phyloP scores from a whole-genome alignment of 441 rosid genomes.

The Manihot esculenta region DNA sequence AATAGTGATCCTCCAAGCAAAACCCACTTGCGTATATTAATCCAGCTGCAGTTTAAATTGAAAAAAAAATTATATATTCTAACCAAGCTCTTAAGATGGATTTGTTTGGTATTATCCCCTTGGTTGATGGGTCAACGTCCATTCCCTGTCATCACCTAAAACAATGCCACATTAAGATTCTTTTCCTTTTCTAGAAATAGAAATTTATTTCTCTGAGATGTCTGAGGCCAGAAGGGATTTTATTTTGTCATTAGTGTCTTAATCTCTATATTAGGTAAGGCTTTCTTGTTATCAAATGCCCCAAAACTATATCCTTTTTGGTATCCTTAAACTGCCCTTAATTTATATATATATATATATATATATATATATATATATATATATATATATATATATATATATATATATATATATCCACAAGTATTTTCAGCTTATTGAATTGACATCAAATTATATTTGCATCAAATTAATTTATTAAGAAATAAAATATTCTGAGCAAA shows the following conservation, averaged over 20 bases:
- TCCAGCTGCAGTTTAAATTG: slow-evolving; percentile 1
- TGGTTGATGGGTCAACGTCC: slow-evolving; percentile 97
- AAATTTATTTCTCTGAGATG: slow-evolving; percentile 29
- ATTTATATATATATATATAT: too few species aligned
- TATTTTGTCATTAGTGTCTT: slow-evolving; percentile 19
- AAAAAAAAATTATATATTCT: not conserved
- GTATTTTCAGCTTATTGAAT: too few species aligned
- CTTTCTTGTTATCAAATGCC: slow-evolving; percentile 23
- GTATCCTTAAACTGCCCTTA: slow-evolving; percentile 19
- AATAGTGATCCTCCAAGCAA: slow-evolving; percentile 31
- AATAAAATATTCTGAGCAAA: too few species aligned
- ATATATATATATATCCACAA: too few species aligned
- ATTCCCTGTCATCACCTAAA: slow-evolving; percentile 88
- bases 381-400: too few species aligned
- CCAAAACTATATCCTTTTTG: not conserved
- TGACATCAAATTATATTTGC: too few species aligned
- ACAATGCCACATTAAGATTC: slow-evolving; percentile 83
- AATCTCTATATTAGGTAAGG: slow-evolving; percentile 25
- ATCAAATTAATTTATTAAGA: too few species aligned
- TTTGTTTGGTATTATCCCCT: slow-evolving; percentile 83
- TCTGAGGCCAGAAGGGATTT: slow-evolving; percentile 5
- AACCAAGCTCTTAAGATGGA: slow-evolving; percentile 40
- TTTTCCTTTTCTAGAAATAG: slow-evolving; percentile 60
- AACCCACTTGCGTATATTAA: slow-evolving; percentile 38
- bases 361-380: too few species aligned